Conservation (phyloP, 495 filamentous ascomycete species). For the Xylaria bambusicola region DNA sequence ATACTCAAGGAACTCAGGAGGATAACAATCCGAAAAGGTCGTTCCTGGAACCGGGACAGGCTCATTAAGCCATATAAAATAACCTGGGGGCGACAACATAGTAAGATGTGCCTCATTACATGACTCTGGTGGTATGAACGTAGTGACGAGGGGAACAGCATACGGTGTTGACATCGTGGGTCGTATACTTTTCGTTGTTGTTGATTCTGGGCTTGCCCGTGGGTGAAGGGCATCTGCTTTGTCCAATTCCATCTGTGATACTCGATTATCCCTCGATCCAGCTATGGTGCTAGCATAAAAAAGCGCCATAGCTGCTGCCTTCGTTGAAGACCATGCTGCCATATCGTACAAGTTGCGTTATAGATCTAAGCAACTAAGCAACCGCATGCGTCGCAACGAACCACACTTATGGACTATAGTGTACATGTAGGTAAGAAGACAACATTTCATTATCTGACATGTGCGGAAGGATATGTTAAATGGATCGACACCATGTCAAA, state of each 20-base stretch:
- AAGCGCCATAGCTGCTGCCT: background rate
- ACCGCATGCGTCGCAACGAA: background rate
- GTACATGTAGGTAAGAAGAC: background rate
- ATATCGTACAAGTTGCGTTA: background rate
- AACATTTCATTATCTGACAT: too few species aligned
- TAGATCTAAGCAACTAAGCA: background rate
- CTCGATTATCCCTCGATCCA: background rate
- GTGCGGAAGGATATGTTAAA: background rate
- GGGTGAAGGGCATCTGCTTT: background rate
- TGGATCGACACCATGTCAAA: background rate
- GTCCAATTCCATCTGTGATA: background rate
- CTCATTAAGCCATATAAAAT: slow-evolving; percentile 28
- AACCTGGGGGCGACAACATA: slow-evolving; percentile 23
- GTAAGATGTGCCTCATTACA: slow-evolving; percentile 28
- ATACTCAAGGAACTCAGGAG: slow-evolving; percentile 26
- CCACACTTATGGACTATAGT: background rate
- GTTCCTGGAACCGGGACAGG: slow-evolving; percentile 28
- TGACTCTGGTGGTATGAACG: slow-evolving; percentile 24
- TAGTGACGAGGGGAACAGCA: slow-evolving; percentile 26
- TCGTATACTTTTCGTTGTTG: background rate
- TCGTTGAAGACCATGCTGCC: background rate
- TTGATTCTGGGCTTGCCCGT: background rate
- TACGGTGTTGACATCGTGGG: slow-evolving; percentile 16
- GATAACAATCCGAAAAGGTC: slow-evolving; percentile 29
- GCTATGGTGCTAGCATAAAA: background rate